Evolutionary conservation across 345 rosid genomes (phyloP).

Genomic region (Gossypium thurberi): DNA sequence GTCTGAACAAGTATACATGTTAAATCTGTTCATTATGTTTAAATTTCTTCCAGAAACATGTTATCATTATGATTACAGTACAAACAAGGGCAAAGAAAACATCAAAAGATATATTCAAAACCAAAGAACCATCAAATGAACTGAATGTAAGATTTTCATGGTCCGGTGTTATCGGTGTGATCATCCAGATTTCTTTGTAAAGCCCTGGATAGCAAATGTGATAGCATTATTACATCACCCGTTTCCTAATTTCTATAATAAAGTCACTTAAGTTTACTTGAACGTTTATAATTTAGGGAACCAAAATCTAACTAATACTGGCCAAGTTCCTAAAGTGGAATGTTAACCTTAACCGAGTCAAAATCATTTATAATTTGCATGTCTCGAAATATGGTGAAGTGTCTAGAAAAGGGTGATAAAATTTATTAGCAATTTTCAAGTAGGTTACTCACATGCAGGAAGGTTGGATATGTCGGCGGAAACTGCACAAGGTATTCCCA

Average conservation of each 20-base stretch:
- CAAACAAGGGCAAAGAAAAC: background rate
- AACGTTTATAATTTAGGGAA: background rate
- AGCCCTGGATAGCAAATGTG: background rate
- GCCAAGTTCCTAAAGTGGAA: background rate
- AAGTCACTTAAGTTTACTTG: background rate
- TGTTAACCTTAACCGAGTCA: background rate
- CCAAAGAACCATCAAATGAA: background rate
- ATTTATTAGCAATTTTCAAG: background rate
- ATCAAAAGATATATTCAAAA: background rate
- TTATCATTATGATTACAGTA: background rate
- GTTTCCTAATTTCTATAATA: background rate
- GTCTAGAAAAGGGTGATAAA: background rate
- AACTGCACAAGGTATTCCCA: conserved; percentile 95
- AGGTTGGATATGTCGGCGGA: conserved; percentile 92
- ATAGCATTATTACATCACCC: background rate
- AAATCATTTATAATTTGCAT: background rate
- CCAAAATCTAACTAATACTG: background rate
- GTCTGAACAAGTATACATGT: background rate
- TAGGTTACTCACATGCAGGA: conserved; percentile 71
- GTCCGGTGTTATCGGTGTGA: too few relatives aligned
- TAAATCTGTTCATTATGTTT: background rate
- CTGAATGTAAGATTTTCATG: background rate
- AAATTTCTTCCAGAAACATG: background rate
- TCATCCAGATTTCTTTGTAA: too few relatives aligned
- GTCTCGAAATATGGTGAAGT: background rate